phyloP scores from a whole-genome alignment of 163 green algal genomes.

The Chloromonas sp. region DNA sequence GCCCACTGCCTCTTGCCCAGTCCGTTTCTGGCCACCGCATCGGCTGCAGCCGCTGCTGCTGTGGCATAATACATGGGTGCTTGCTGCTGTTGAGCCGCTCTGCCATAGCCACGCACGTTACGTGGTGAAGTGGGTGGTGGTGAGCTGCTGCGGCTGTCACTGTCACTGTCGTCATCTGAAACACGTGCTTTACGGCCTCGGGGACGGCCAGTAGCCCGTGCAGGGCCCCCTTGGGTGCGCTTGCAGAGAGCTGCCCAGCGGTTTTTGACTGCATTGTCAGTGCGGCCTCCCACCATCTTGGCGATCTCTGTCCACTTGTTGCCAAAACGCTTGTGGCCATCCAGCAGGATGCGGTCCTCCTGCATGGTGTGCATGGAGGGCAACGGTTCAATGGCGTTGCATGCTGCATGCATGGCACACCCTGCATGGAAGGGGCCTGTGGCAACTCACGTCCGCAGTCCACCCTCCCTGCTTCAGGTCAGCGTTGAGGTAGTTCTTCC shows the following conservation, averaged over 20 bases:
- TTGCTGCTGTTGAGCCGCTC: too few species aligned
- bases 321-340: slow-evolving; percentile 68
- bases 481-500: slow-evolving; percentile 70
- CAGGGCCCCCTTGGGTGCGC: not conserved
- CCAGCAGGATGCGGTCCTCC: slow-evolving; percentile 62
- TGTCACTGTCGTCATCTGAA: too few species aligned
- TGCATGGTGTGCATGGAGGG: slow-evolving; percentile 8
- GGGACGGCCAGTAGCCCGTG: too few species aligned
- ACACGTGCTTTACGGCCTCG: too few species aligned
- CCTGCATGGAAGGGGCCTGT: not conserved
- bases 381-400: not conserved
- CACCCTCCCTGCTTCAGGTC: slow-evolving; percentile 75
- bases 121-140: too few species aligned
- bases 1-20: too few species aligned
- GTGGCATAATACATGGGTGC: too few species aligned
- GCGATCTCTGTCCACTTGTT: slow-evolving; percentile 96
- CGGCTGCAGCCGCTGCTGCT: too few species aligned
- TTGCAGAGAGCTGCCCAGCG: not conserved
- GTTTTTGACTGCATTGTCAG: slow-evolving; percentile 92
- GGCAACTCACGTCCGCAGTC: slow-evolving; percentile 48
- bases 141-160: too few species aligned
- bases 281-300: slow-evolving; percentile 79
- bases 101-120: too few species aligned
- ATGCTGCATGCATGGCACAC: too few species aligned
- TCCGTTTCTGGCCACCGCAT: too few species aligned